Evolutionary conservation across 768 basidiomycete species (phyloP), one percentile per base, ranked within the genome.

Genomic region (Lactifluus rugatus): DNA sequence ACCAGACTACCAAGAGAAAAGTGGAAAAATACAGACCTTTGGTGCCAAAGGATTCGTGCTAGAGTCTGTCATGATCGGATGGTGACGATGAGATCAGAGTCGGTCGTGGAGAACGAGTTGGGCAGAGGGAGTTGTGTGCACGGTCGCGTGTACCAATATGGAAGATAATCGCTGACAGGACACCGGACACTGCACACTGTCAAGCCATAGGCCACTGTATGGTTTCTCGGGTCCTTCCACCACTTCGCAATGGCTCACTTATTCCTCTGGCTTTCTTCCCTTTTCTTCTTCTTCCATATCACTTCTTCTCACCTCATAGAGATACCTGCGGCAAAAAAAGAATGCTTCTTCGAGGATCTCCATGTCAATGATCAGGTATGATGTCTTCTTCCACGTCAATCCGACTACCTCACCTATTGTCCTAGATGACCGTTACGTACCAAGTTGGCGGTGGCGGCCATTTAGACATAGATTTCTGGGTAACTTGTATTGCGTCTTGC

Each of bases 361-460:
- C 90, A 93, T 66, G 75, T 81, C 62, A 83, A 92, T 70, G 93
- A 95, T 83, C 89, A 93, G 78, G 90, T 88, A 61, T 56, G 66
- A 63, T 34, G 17, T 10, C n/a, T 6, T 37, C 11, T 5, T 28
- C 3, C 25, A 31, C 42, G 9, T 51, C 42, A 21, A 9, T 28
- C 31, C 14, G 25, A 41, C 39, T 46, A 25, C 17, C 49, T 16
- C 26, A 32, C 17, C 16, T 23, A 16, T 21, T 48, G 9, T 48
- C 42, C 42, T 53, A 97, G 94, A 98, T 99, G 96, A 95, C 95
- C 25, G 89, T 99, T 50, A 96, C 95, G 39, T 99, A 98, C 70
- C 96, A 99, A 78, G 96, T 98, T 7, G 94, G 92, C 52, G 93
- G 91, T 45, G 96, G 96, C 25, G 95, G 96, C 1, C 90, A 97